A percentile compares a stretch with the other conserved stretches of the same genome.
Evolutionary conservation across 192 early-diverging fungal species (phyloP).

Genomic region (Spizellomyces sp.): DNA sequence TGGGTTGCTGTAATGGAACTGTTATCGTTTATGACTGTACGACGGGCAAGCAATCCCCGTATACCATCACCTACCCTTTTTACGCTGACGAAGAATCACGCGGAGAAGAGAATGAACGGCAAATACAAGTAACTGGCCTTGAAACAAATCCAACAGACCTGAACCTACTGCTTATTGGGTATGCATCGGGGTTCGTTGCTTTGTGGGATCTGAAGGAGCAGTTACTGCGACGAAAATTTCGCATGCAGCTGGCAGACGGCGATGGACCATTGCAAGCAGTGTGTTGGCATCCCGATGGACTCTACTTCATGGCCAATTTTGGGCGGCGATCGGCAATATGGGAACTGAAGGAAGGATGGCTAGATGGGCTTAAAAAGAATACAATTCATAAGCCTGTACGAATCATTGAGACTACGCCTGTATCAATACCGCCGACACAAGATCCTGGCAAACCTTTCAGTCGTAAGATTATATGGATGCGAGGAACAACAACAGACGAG

Average conservation of each 20-base stretch:
- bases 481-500: background rate
- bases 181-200: conserved; percentile 41
- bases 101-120: background rate
- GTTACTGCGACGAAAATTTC: conserved; percentile 18
- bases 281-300: conserved; percentile 54
- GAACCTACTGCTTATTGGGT: conserved; percentile 57
- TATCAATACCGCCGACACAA: no score
- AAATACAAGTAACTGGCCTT: conserved; percentile 40
- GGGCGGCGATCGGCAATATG: conserved; percentile 51
- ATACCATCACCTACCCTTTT: conserved; percentile 8
- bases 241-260: conserved; percentile 4
- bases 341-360: conserved; percentile 38
- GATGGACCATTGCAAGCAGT: conserved; percentile 42
- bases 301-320: conserved; percentile 47
- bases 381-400: no score
- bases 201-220: conserved; percentile 57
- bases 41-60: conserved; percentile 4
- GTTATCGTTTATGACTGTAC: conserved; percentile 1
- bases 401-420: no score
- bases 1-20: conserved; percentile 10
- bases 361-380: conserved; percentile 19
- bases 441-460: no score
- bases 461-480: background rate
- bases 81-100: background rate
- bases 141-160: conserved; percentile 52